Evolutionary conservation across 2,329 filamentous ascomycete species (phyloP), one percentile per base, ranked within the genome.

Genomic region (Ramichloridium luteum): DNA sequence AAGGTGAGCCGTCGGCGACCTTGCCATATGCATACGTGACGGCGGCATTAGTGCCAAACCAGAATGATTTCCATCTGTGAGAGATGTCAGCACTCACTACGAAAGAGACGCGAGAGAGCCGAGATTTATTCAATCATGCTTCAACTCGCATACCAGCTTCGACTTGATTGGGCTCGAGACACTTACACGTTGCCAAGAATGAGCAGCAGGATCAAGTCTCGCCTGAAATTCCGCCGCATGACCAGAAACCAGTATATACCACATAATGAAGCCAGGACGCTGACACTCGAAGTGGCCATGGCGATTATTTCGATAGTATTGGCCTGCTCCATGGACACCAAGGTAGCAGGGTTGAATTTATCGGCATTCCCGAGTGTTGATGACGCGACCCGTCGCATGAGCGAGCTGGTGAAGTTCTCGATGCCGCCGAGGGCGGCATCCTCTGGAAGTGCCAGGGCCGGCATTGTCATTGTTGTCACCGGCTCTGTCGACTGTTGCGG

Each of bases 181-280:
- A n/a, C 20, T 23, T 23, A 23, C 49, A 80, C 68, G 53, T 85
- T 79, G 44, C 77, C 78, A 38, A 74, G 66, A 28, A 88, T 74
- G 10, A 86, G 61, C 23, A 84, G 56, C 65, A 86, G 73, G 35
- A 88, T 77, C 33, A 88, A 65, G 40, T 77, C 73, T 51, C 85
- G 78, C 27, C 80, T 71, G 53, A 85, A 86, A 40, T 68, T 74
- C 47, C 78, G 69, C 43, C 72, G 68, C 77, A 85, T 85, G 39
- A 72, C 67, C 35, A 72, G 60, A 49, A 86, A 84, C 74, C 77
- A 84, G 56, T 77, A 80, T 25, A 78, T 67, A 2, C 74, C 66
- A 16, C 70, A 49, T 5, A 73, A 45, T 0, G 68, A 68, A 8
- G 70, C 62, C 3, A 66, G 32, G 17, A 81, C 58, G 44, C 77